Base-by-base conservation (phyloP, 139 green algal genomes). In the Auxenochlorella pyrenoidosa region DNA sequence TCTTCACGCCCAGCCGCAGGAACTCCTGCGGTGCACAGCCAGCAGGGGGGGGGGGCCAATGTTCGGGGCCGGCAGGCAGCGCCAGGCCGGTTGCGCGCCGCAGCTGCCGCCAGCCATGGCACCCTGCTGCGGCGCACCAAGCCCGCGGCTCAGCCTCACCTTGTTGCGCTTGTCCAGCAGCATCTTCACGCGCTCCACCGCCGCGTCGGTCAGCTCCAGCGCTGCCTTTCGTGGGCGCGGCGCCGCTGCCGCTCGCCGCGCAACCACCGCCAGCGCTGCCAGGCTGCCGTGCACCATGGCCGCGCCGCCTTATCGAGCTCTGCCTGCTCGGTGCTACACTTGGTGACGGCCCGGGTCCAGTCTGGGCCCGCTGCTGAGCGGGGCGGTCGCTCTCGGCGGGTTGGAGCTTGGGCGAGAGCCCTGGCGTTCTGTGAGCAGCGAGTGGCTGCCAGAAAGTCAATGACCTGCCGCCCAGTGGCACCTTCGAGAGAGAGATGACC, bases 1-100 rank as follows among this genome's bases (percentile, higher is more conserved):
- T 94, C 85, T 97, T 98, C 3, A 99, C 95, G 0, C 98, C 98
- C 8, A 99, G 90, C 59, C 94, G 95, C 16, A 99, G 89, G 88
- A 95, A 99, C 54, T 97, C 95, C 95, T 98, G 89, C 15, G 30
- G 10, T 5, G 22, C 75, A 80, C 19, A 59, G 75, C 40, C 19
- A 43, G 70, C 70, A 73, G 66, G 16, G 13, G 32, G 66, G 8
- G 5, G 6, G 66, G 32, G 21, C 19, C 13, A 30, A 34, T n/a
- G n/a, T 32, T 71, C 24, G 63, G 26, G 21, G 21, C 22, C 3
- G 30, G 22, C 63, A 34, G 63, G 63, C 22, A n/a, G n/a, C n/a
- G n/a, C n/a, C n/a, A n/a, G n/a, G n/a, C n/a, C n/a, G n/a, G n/a
- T n/a, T n/a, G n/a, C n/a, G n/a, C n/a, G n/a, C n/a, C n/a, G n/a